These are phyloP conservation scores for Blepharisma japonicum DNA, from an alignment of 73 alveolate genomes.

Conservation along the genomic window DNA sequence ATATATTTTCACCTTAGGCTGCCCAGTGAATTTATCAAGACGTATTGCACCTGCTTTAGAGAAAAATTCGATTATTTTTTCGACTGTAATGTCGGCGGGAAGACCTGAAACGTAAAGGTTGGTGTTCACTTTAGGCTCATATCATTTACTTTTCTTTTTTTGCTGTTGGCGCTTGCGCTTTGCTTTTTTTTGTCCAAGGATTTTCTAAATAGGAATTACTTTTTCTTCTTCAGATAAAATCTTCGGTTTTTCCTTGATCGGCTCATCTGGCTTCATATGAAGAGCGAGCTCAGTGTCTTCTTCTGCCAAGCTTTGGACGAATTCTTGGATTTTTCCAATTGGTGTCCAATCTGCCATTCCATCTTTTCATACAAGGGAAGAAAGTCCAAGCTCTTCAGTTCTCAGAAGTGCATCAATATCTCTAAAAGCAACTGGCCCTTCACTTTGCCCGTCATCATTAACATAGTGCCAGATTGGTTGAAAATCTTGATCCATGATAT, in stretches of 20 bases:
- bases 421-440: slow-evolving; percentile 50
- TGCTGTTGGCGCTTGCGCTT: slow-evolving; percentile 56
- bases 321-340: slow-evolving; percentile 46
- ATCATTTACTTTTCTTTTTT: slow-evolving; percentile 76
- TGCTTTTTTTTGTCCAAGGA: slow-evolving; percentile 43
- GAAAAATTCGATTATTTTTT: slow-evolving; percentile 60
- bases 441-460: slow-evolving; percentile 16
- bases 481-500: too few species aligned
- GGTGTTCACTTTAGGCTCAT: slow-evolving; percentile 69
- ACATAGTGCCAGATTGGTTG: slow-evolving; percentile 25
- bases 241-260: neutral
- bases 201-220: neutral
- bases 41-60: slow-evolving; percentile 74
- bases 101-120: slow-evolving; percentile 78
- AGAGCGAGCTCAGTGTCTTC: slow-evolving; percentile 23
- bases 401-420: slow-evolving; percentile 71
- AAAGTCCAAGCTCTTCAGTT: slow-evolving; percentile 40
- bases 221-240: slow-evolving; percentile 18
- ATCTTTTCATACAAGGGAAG: slow-evolving; percentile 59
- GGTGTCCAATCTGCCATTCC: slow-evolving; percentile 65
- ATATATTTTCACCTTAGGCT: slow-evolving; percentile 60
- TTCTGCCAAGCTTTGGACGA: slow-evolving; percentile 43
- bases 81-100: slow-evolving; percentile 64
- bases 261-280: slow-evolving; percentile 11
- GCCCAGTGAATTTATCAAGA: slow-evolving; percentile 63